These are phyloP conservation scores for Peronospora destructor DNA, from an alignment of 352 stramenopile genomes.

Conservation along the genomic window DNA sequence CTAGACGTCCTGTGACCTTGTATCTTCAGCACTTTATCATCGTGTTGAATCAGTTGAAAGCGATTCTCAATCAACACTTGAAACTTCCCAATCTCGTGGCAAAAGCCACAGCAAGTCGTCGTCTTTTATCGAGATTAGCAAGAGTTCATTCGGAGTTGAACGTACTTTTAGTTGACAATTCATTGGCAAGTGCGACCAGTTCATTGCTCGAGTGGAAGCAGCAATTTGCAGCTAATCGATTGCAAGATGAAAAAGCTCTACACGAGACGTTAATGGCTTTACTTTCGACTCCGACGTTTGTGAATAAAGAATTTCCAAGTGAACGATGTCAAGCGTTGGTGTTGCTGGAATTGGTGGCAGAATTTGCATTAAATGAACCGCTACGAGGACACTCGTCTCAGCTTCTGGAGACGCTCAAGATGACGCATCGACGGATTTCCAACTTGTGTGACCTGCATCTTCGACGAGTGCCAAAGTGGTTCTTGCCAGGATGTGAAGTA, in stretches of 20 bases:
- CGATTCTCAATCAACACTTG: conserved; percentile 36
- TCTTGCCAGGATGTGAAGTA: conserved; percentile 40
- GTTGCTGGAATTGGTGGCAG: conserved; percentile 48
- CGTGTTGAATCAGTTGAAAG: conserved; percentile 43
- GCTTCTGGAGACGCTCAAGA: conserved; percentile 56
- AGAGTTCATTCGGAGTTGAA: conserved; percentile 40
- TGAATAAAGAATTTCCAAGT: conserved; percentile 44
- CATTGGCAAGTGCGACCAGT: conserved; percentile 26
- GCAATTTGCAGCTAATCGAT: conserved; percentile 40
- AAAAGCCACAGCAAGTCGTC: conserved; percentile 34
- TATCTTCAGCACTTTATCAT: conserved; percentile 31
- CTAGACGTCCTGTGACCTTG: conserved; percentile 19
- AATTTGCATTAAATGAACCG: conserved; percentile 31
- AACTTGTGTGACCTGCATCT: conserved; percentile 42
- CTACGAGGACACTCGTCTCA: conserved; percentile 39
- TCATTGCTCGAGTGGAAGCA: conserved; percentile 38
- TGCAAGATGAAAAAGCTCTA: conserved; percentile 51
- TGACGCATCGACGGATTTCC: conserved; percentile 50
- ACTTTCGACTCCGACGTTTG: conserved; percentile 45
- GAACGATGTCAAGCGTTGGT: conserved; percentile 50
- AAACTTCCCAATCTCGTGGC: conserved; percentile 32
- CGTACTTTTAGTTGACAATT: conserved; percentile 24
- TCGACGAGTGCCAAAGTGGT: conserved; percentile 55
- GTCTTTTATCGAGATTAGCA: conserved; percentile 33
- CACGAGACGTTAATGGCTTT: conserved; percentile 49